Base-by-base conservation (phyloP, 164 flowering plant species). In the Magnolia sinica region DNA sequence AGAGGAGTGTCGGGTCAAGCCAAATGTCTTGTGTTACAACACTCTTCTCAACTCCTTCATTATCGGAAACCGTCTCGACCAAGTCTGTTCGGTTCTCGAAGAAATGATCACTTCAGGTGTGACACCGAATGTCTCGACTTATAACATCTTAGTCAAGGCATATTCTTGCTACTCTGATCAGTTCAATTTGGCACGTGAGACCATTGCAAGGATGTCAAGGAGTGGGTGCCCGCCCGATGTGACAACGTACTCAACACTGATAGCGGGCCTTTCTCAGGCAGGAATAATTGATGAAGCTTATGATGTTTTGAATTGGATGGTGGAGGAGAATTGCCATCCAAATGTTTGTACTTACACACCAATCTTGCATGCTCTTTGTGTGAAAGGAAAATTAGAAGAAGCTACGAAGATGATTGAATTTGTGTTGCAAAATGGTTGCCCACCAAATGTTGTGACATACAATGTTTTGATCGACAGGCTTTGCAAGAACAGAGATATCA, bases 391-490 rank as follows among this genome's bases (percentile, higher is more conserved):
- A 16, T 23, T 72, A 2, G n/a, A 9, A 27, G 51, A 51, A 27
- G 74, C 72, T 18, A 58, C 73, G 59, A 16, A 1, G 11, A 8
- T 77, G n/a, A 31, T 77, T 19, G 73, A 72, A 49, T 29, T 64
- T 22, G 72, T 72, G 76, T 8, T 20, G 64, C 24, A 3, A 5
- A 23, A 7, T 49, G 65, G 68, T 29, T 77, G 71, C 37, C 63
- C 31, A 23, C 71, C 71, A 10, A 71, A 77, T 45, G 2, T 64
- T 27, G 70, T 72, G 50, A 51, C 64, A 45, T 65, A 77, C 65
- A 72, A 77, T 18, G 37, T 71, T 65, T 63, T 72, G 71, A 72
- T 77, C 20, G 75, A 72, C 51, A 75, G 70, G 29, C 55, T 70
- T 64, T 77, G 75, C 71, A 23, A 71, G 71, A 20, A 14, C 18